Percentiles rank a stretch among this genome's conserved stretches.
phyloP scores from a whole-genome alignment of 805 yeast genomes.

The Peterozyma xylosa region DNA sequence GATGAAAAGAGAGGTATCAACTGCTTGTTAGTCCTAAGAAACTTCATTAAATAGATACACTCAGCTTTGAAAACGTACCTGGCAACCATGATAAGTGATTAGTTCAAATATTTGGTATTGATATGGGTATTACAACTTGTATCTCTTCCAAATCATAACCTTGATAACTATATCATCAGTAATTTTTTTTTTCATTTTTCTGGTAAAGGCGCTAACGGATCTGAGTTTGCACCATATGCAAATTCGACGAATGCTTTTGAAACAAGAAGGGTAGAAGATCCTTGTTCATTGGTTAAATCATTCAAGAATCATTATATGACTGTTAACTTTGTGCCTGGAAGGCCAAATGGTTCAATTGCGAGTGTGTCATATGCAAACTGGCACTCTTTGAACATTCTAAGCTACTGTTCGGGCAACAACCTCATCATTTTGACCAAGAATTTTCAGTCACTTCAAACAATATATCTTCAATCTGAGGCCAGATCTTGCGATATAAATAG shows the following conservation, averaged over 20 bases:
- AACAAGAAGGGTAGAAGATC: not conserved
- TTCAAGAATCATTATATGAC: constrained; percentile 32
- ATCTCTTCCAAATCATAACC: not conserved
- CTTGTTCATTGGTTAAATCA: not conserved
- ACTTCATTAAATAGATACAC: not conserved
- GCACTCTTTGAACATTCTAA: constrained; percentile 56
- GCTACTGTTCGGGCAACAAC: constrained; percentile 86
- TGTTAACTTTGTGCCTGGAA: constrained; percentile 76
- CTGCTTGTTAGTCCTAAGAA: not conserved
- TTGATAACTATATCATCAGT: not conserved
- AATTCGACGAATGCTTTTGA: no score
- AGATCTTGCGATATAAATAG: constrained; percentile 56
- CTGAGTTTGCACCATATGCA: no score
- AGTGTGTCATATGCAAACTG: constrained; percentile 56
- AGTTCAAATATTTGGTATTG: not conserved
- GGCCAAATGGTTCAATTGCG: constrained; percentile 54
- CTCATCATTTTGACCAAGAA: constrained; percentile 56
- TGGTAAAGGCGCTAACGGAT: not conserved
- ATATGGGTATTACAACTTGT: not conserved
- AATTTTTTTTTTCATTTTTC: not conserved
- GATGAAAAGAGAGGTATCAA: not conserved
- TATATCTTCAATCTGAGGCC: constrained; percentile 64
- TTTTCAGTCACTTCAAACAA: constrained; percentile 59
- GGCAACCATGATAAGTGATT: constrained; percentile 7
- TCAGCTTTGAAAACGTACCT: constrained; percentile 3